Evolutionary conservation across 495 filamentous ascomycete species (phyloP).

Genomic region (Sabuloglossum arenarium): DNA sequence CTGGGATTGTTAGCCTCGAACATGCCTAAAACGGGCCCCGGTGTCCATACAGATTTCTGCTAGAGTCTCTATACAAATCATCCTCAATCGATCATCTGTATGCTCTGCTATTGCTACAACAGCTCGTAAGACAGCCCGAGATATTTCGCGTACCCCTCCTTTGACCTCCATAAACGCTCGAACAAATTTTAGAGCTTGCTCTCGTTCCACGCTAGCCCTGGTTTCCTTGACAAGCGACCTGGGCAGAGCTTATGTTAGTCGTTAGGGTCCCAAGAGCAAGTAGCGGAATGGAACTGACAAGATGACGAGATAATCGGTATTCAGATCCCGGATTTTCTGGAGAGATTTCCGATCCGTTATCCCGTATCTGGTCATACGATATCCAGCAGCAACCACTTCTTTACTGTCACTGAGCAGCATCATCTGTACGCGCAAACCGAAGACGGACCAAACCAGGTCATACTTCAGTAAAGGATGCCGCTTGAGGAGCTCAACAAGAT

Average conservation of each 20-base stretch:
- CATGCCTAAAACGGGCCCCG: background rate
- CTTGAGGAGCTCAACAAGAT: slow-evolving; percentile 79
- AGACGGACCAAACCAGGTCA: slow-evolving; percentile 85
- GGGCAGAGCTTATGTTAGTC: background rate
- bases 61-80: slow-evolving; percentile 79
- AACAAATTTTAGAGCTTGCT: slow-evolving; percentile 93
- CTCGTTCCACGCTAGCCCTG: slow-evolving; percentile 86
- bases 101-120: slow-evolving; percentile 84
- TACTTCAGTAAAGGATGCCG: slow-evolving; percentile 84
- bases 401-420: slow-evolving; percentile 90
- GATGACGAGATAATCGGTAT: slow-evolving; percentile 84
- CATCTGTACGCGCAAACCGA: slow-evolving; percentile 77
- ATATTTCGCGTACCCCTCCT: slow-evolving; percentile 74
- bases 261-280: background rate
- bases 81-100: slow-evolving; percentile 63
- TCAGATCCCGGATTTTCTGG: slow-evolving; percentile 63
- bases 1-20: slow-evolving; percentile 5
- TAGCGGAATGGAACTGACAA: slow-evolving; percentile 21
- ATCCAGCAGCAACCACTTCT: slow-evolving; percentile 87
- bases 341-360: slow-evolving; percentile 82
- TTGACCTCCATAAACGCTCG: slow-evolving; percentile 91
- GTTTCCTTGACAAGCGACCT: slow-evolving; percentile 82
- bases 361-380: slow-evolving; percentile 80
- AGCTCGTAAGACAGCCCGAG: slow-evolving; percentile 62
- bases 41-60: slow-evolving; percentile 39